Evolutionary conservation across 257 asterid genomes (phyloP).

Genomic region (Craterostigma plantagineum): DNA sequence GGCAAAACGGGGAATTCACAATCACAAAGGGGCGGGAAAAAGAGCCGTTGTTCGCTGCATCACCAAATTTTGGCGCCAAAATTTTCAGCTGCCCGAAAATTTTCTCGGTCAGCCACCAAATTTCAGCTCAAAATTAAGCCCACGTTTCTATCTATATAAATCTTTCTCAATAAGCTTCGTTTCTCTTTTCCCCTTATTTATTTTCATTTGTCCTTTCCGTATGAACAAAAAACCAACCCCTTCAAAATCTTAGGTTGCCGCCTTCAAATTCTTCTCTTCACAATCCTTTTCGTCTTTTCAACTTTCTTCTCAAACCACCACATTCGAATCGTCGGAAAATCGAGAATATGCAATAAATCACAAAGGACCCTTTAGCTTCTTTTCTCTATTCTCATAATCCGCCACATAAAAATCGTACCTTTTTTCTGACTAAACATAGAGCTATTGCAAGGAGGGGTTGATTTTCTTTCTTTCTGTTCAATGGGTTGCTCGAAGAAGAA

Average conservation of each 20-base stretch:
- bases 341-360: too few relatives aligned
- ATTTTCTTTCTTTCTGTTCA: neutral
- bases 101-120: constrained; percentile 22
- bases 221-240: too few relatives aligned
- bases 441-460: neutral
- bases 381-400: constrained; percentile 1
- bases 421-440: neutral
- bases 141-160: neutral
- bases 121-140: constrained; percentile 10
- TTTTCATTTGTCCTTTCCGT: too few relatives aligned
- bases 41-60: constrained; percentile 50
- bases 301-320: too few relatives aligned
- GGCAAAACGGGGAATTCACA: too few relatives aligned
- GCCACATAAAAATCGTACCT: neutral
- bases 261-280: too few relatives aligned
- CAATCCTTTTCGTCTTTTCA: too few relatives aligned
- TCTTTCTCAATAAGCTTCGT: too few relatives aligned
- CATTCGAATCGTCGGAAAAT: too few relatives aligned
- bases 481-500: constrained; percentile 59
- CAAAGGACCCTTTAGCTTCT: too few relatives aligned
- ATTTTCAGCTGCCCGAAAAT: constrained; percentile 6
- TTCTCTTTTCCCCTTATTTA: too few relatives aligned
- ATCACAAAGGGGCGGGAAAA: constrained; percentile 31
- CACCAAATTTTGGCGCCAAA: constrained; percentile 44
- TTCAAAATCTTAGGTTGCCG: too few relatives aligned